These are phyloP conservation scores for Monosporozyma solicola DNA, from an alignment of 805 yeast species.

Conservation along the genomic window DNA sequence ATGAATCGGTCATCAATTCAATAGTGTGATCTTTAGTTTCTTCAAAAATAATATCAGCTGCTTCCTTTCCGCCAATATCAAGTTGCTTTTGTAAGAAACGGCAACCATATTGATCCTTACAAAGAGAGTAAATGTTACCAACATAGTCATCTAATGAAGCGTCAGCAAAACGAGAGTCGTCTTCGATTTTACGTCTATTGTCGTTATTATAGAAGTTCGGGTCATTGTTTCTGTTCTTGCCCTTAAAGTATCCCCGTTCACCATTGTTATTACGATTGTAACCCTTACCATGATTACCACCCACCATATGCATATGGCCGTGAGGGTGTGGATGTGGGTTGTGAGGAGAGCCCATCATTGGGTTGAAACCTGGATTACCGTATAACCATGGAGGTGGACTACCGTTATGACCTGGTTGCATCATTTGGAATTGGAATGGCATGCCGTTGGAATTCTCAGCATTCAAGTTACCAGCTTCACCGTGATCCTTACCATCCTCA, in stretches of 20 bases:
- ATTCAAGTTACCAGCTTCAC: neutral
- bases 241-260: conserved; percentile 1
- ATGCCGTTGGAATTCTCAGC: neutral
- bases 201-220: conserved; percentile 4
- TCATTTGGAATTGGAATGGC: conserved; percentile 9
- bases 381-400: conserved; percentile 30
- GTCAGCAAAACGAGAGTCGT: conserved; percentile 59
- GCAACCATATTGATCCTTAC: conserved; percentile 96
- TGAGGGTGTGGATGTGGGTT: conserved; percentile 15
- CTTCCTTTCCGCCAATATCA: conserved; percentile 51
- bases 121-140: conserved; percentile 67
- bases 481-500: neutral
- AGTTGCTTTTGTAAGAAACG: conserved; percentile 83
- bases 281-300: conserved; percentile 5
- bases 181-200: conserved; percentile 36
- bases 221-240: conserved; percentile 6
- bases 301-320: conserved; percentile 6
- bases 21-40: conserved; percentile 72
- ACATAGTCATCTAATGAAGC: conserved; percentile 59
- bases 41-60: conserved; percentile 66
- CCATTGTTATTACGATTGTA: conserved; percentile 10
- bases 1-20: conserved; percentile 89
- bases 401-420: conserved; percentile 15
- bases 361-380: conserved; percentile 23
- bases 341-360: conserved; percentile 23